phyloP scores from a whole-genome alignment of 2,329 filamentous ascomycete genomes.

The Penicillium psychrosexuale region DNA sequence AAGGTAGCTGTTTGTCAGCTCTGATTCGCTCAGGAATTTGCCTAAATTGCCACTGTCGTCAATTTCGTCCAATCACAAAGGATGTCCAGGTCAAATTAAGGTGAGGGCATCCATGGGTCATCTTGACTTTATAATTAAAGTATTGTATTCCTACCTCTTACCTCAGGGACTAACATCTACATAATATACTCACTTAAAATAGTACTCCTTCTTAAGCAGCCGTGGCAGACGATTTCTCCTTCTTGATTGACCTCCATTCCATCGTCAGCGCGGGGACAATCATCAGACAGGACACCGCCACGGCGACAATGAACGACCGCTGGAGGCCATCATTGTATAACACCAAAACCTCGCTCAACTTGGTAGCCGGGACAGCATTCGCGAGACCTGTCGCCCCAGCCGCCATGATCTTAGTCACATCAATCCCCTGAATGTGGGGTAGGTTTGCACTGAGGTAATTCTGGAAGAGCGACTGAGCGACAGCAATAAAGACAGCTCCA shows the following conservation, averaged over 20 bases:
- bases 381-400: conserved; percentile 15
- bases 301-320: conserved; percentile 14
- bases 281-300: conserved; percentile 14
- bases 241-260: conserved; percentile 16
- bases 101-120: not conserved
- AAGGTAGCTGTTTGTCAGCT: not conserved
- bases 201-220: not conserved
- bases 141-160: not conserved
- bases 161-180: not conserved
- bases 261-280: conserved; percentile 13
- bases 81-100: not conserved
- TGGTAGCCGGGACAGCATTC: conserved; percentile 8
- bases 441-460: conserved; percentile 14
- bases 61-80: not conserved
- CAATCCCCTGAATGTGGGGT: conserved; percentile 12
- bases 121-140: no score
- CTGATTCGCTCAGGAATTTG: not conserved
- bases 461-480: conserved; percentile 18
- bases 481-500: conserved; percentile 19
- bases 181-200: not conserved
- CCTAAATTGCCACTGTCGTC: not conserved
- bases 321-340: conserved; percentile 17
- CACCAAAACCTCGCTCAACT: conserved; percentile 12
- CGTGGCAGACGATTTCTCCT: not conserved
- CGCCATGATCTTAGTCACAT: conserved; percentile 6